These are phyloP conservation scores for Cercospora sojina DNA, from an alignment of 2,329 filamentous ascomycete genomes.

Conservation along the genomic window DNA sequence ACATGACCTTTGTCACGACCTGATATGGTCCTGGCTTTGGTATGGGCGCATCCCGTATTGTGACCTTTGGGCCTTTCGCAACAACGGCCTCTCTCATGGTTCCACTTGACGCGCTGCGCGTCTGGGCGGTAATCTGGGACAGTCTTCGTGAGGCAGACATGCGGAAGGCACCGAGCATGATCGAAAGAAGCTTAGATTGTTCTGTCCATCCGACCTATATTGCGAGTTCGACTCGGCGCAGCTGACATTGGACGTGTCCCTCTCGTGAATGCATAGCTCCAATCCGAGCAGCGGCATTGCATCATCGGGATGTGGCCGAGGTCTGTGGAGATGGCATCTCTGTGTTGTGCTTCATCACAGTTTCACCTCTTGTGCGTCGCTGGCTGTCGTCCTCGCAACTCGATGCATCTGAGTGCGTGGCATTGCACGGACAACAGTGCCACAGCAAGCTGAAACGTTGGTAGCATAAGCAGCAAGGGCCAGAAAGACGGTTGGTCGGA, in stretches of 20 bases:
- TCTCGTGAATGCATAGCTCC: not conserved
- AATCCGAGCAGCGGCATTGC: not conserved
- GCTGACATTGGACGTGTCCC: not conserved
- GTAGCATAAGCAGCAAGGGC: not conserved
- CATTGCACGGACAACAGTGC: not conserved
- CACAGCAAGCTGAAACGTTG: not conserved
- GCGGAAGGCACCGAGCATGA: conserved; percentile 22
- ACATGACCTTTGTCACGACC: conserved; percentile 37
- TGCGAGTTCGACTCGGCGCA: not conserved
- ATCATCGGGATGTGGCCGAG: not conserved
- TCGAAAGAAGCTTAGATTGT: not conserved
- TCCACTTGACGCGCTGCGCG: conserved; percentile 21
- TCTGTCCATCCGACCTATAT: not conserved
- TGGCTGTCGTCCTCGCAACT: conserved; percentile 3
- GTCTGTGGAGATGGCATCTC: not conserved
- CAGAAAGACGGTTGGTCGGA: not conserved
- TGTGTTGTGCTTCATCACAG: not conserved
- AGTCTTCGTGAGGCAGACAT: conserved; percentile 26
- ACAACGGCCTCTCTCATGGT: conserved; percentile 43
- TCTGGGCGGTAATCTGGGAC: conserved; percentile 23
- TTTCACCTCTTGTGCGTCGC: not conserved
- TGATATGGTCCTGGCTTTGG: conserved; percentile 41
- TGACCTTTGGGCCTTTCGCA: conserved; percentile 36
- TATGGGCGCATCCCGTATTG: conserved; percentile 44
- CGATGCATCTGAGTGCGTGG: not conserved